Conservation (phyloP, 1,284 basidiomycete genomes). For the Acaromyces ingoldii region DNA sequence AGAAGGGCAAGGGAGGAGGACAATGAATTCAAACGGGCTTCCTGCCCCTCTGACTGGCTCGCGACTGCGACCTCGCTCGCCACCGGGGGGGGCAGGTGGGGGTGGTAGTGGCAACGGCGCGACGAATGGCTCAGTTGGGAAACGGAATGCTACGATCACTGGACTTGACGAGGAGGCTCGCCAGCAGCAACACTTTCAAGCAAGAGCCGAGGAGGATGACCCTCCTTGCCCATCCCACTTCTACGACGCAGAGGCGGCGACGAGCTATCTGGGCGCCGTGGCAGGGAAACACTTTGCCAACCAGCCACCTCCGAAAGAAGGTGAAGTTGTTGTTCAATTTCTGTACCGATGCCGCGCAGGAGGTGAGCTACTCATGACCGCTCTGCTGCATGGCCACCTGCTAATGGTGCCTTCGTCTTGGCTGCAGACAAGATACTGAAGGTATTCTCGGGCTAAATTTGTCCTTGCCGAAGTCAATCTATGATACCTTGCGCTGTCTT, state of each 20-base stretch:
- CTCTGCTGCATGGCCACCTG: too few species aligned
- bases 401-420: too few species aligned
- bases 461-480: too few species aligned
- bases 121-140: too few species aligned
- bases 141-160: not conserved
- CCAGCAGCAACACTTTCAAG: constrained; percentile 10
- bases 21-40: not conserved
- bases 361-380: constrained; percentile 37
- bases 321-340: constrained; percentile 42
- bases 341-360: constrained; percentile 37
- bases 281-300: constrained; percentile 35
- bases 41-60: constrained; percentile 9
- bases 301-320: constrained; percentile 39
- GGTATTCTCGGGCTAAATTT: too few species aligned
- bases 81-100: constrained; percentile 14
- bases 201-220: constrained; percentile 18
- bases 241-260: constrained; percentile 35
- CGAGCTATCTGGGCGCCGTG: constrained; percentile 28
- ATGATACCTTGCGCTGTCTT: too few species aligned
- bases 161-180: constrained; percentile 8
- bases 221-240: constrained; percentile 32
- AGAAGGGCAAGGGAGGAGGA: too few species aligned
- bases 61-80: constrained; percentile 11
- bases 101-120: constrained; percentile 14
- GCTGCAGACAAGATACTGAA: too few species aligned